A percentile compares a stretch with the other conserved stretches of the same genome.
phyloP scores from a whole-genome alignment of 257 asterid species.

The Plantago elongata region DNA sequence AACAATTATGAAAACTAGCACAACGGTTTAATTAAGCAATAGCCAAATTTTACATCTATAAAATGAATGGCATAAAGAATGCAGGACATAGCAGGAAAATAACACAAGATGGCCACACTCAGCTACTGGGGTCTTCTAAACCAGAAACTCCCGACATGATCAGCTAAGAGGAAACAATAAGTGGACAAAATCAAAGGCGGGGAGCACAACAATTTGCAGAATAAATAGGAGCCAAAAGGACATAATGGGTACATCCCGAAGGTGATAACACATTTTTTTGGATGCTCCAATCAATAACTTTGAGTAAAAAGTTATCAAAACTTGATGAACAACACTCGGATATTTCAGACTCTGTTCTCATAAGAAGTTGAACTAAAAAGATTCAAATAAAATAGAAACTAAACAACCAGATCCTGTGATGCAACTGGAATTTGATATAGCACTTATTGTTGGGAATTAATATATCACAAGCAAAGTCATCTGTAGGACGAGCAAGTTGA shows the following conservation, averaged over 20 bases:
- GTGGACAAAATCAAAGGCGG: constrained; percentile 13
- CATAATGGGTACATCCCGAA: neutral
- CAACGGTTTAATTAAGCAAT: no score
- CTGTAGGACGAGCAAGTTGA: constrained; percentile 4
- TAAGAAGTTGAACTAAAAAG: no score
- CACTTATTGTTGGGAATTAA: neutral
- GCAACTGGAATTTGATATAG: no score
- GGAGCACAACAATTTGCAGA: neutral
- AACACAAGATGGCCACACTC: neutral
- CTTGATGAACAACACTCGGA: no score
- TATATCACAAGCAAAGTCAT: constrained; percentile 2
- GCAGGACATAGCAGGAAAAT: neutral
- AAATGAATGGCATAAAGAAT: constrained; percentile 8
- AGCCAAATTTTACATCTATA: neutral
- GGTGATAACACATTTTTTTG: neutral
- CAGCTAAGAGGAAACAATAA: neutral
- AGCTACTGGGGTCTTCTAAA: neutral
- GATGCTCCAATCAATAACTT: no score
- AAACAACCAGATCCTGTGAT: no score
- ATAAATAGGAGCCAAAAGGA: neutral
- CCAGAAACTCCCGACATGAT: neutral
- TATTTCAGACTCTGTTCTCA: no score
- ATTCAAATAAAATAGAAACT: no score
- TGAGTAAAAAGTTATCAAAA: no score
- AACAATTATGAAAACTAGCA: no score